These are phyloP conservation scores for Avena insularis DNA, from an alignment of 176 grass and related monocot genomes.

Conservation along the genomic window DNA sequence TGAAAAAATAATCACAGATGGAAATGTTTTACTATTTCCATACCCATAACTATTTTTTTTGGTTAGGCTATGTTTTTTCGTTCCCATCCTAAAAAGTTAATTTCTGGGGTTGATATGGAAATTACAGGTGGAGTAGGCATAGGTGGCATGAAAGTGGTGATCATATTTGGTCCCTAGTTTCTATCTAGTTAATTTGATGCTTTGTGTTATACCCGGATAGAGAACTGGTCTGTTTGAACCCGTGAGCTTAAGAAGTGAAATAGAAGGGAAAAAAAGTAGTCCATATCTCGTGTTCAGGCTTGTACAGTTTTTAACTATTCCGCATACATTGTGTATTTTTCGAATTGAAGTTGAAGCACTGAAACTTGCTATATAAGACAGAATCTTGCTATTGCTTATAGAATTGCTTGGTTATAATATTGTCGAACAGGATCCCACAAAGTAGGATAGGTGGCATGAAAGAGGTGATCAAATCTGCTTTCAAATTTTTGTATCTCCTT, in stretches of 20 bases:
- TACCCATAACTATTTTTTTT: background rate
- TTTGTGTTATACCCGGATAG: background rate
- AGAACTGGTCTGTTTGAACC: background rate
- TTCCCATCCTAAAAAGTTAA: background rate
- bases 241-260: background rate
- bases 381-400: constrained; percentile 17
- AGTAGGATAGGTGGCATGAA: background rate
- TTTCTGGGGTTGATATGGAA: background rate
- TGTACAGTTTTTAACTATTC: background rate
- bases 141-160: background rate
- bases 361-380: background rate
- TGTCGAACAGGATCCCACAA: background rate
- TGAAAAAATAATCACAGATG: background rate
- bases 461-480: background rate
- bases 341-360: background rate
- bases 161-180: background rate
- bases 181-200: background rate
- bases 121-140: background rate
- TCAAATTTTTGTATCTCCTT: background rate
- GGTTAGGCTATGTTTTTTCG: background rate
- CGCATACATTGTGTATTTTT: background rate
- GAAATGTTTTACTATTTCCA: background rate
- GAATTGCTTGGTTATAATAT: constrained; percentile 8
- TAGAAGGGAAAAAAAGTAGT: no score
- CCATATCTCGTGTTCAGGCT: background rate